Evolutionary conservation across 2,329 filamentous ascomycete species (phyloP).

Genomic region (Plenodomus lindquistii): DNA sequence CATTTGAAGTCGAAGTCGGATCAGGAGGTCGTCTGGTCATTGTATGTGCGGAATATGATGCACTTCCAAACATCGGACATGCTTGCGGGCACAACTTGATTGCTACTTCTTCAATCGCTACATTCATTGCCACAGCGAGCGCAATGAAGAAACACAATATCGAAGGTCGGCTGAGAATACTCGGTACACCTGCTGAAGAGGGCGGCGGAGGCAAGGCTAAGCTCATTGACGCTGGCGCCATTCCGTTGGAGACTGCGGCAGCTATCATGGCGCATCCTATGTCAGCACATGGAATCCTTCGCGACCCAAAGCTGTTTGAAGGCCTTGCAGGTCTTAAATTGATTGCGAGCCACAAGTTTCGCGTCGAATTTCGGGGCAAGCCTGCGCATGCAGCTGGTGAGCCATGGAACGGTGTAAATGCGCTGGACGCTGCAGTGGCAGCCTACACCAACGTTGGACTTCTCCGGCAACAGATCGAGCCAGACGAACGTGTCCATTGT

Average conservation of each 20-base stretch:
- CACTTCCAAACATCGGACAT: constrained; percentile 56
- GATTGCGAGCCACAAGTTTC: constrained; percentile 21
- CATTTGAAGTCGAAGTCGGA: constrained; percentile 37
- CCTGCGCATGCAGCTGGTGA: constrained; percentile 45
- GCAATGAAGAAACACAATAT: constrained; percentile 49
- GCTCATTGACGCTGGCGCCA: constrained; percentile 51
- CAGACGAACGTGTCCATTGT: constrained; percentile 18
- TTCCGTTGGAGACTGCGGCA: constrained; percentile 27
- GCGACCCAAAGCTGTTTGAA: constrained; percentile 15
- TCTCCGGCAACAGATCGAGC: constrained; percentile 18
- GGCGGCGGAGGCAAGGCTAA: constrained; percentile 58
- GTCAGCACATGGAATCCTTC: constrained; percentile 15
- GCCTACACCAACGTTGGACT: constrained; percentile 42
- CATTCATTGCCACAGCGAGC: constrained; percentile 53
- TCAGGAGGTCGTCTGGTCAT: constrained; percentile 44
- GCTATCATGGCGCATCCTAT: constrained; percentile 33
- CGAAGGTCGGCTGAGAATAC: constrained; percentile 51
- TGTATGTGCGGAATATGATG: constrained; percentile 56
- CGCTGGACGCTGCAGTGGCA: constrained; percentile 44
- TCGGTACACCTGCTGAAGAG: constrained; percentile 61
- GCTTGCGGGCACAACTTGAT: constrained; percentile 62
- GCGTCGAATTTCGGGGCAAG: constrained; percentile 28
- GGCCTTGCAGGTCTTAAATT: constrained; percentile 16
- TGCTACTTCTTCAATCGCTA: constrained; percentile 54
- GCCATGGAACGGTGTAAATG: constrained; percentile 48